phyloP scores from a whole-genome alignment of 2,329 filamentous ascomycete genomes.

The Teratosphaeria pseudoeucalypti region DNA sequence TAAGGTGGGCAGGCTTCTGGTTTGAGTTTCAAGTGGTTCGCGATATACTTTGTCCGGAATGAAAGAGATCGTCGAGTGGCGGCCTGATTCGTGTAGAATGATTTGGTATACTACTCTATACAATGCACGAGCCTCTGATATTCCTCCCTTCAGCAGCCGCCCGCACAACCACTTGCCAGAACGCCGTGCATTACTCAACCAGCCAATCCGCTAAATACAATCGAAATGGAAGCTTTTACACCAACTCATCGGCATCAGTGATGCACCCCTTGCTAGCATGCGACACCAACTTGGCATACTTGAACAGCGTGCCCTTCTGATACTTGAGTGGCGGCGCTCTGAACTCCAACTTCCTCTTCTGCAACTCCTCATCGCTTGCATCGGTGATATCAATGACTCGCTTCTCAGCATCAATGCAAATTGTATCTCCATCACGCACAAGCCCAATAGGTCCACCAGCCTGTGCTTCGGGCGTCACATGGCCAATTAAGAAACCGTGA shows the following conservation, averaged over 20 bases:
- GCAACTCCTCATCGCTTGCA: constrained; percentile 53
- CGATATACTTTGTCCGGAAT: neutral
- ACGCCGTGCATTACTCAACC: neutral
- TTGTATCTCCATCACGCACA: constrained; percentile 68
- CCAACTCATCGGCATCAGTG: constrained; percentile 33
- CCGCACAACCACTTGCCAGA: neutral
- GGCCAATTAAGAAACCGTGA: constrained; percentile 79
- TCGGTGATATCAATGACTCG: constrained; percentile 52
- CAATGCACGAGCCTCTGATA: neutral
- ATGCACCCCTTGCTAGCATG: constrained; percentile 51
- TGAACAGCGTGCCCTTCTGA: constrained; percentile 48
- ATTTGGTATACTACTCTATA: neutral
- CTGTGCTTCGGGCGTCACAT: constrained; percentile 79
- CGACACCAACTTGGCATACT: constrained; percentile 46
- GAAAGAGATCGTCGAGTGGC: neutral
- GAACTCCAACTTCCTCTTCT: constrained; percentile 41
- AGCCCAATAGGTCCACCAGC: constrained; percentile 77
- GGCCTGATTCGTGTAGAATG: neutral
- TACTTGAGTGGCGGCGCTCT: constrained; percentile 47
- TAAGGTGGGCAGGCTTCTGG: constrained; percentile 29
- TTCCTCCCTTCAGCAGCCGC: neutral
- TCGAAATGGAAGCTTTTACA: neutral
- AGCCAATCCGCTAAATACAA: neutral
- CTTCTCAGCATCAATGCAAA: constrained; percentile 73
- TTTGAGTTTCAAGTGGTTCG: neutral